Conservation (phyloP, 2,329 filamentous ascomycete genomes). For the Aspergillus felis region DNA sequence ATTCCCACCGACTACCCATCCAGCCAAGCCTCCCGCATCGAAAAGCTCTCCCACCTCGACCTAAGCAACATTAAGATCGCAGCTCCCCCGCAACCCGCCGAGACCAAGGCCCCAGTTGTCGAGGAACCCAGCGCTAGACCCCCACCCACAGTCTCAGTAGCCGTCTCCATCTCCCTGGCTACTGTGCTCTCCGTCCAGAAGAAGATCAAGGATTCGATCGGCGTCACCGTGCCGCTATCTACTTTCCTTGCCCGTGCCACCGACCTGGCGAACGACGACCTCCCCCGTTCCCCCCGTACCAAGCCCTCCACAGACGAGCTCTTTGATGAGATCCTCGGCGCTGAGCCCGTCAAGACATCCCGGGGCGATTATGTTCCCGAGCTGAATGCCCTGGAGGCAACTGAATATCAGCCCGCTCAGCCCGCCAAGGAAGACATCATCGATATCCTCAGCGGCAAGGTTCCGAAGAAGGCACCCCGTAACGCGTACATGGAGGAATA, state of each 20-base stretch:
- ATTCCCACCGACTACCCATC: constrained; percentile 70
- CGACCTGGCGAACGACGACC: constrained; percentile 80
- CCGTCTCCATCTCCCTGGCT: constrained; percentile 72
- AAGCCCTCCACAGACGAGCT: constrained; percentile 74
- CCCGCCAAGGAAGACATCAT: constrained; percentile 69
- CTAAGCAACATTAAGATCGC: constrained; percentile 92
- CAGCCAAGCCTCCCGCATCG: constrained; percentile 66
- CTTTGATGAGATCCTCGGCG: constrained; percentile 82
- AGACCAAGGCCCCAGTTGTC: constrained; percentile 32
- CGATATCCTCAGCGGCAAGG: constrained; percentile 65
- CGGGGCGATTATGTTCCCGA: constrained; percentile 69
- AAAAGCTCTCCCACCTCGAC: constrained; percentile 78
- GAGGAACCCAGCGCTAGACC: constrained; percentile 24
- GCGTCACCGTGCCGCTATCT: constrained; percentile 75
- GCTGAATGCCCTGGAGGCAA: constrained; percentile 52
- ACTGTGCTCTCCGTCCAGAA: constrained; percentile 77
- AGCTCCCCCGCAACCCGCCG: constrained; percentile 30
- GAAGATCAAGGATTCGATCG: constrained; percentile 71
- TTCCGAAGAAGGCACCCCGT: constrained; percentile 30
- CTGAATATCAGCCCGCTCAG: constrained; percentile 31
- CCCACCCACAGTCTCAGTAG: constrained; percentile 45
- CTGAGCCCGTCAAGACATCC: constrained; percentile 38
- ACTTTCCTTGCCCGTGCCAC: constrained; percentile 83
- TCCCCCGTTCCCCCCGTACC: constrained; percentile 64
- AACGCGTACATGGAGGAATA: constrained; percentile 29